A percentile compares a stretch with the other conserved stretches of the same genome.
These are phyloP conservation scores for Gnaphalium uliginosum DNA, from an alignment of 129 eudicot species.

Conservation along the genomic window DNA sequence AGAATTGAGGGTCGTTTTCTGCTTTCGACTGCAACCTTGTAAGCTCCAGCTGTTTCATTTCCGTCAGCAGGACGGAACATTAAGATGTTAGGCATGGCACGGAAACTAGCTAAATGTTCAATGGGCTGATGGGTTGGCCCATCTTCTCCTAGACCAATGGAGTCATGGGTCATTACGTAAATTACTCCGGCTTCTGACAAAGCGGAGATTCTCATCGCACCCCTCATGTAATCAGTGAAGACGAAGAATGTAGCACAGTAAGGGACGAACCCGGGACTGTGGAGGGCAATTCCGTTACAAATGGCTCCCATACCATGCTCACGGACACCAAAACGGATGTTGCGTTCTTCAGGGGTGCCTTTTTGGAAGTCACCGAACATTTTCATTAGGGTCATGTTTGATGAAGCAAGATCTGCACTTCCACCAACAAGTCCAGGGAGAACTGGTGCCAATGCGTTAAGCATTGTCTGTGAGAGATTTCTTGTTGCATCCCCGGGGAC, in stretches of 20 bases:
- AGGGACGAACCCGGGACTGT: constrained; percentile 84
- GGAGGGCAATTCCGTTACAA: constrained; percentile 89
- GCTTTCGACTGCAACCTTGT: constrained; percentile 77
- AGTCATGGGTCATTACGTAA: constrained; percentile 95
- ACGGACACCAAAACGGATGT: constrained; percentile 85
- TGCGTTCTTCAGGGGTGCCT: constrained; percentile 89
- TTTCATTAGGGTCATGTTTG: constrained; percentile 95
- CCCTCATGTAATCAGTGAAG: constrained; percentile 98
- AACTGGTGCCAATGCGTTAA: constrained; percentile 80
- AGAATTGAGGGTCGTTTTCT: constrained; percentile 81
- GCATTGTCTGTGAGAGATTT: constrained; percentile 74
- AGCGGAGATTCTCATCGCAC: constrained; percentile 87
- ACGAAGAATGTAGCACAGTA: constrained; percentile 97
- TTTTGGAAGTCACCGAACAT: constrained; percentile 96
- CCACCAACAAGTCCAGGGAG: constrained; percentile 94
- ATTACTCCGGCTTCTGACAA: constrained; percentile 85
- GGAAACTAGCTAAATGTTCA: constrained; percentile 92
- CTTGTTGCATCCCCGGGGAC: constrained; percentile 87
- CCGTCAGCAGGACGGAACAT: constrained; percentile 99
- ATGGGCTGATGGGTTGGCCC: constrained; percentile 98
- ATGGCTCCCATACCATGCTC: constrained; percentile 98
- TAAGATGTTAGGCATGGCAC: constrained; percentile 94
- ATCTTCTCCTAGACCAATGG: constrained; percentile 93
- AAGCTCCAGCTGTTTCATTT: constrained; percentile 90
- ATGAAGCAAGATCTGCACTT: constrained; percentile 96